Evolutionary conservation across 495 filamentous ascomycete species (phyloP).

Genomic region (Parachaetomium inaequale): DNA sequence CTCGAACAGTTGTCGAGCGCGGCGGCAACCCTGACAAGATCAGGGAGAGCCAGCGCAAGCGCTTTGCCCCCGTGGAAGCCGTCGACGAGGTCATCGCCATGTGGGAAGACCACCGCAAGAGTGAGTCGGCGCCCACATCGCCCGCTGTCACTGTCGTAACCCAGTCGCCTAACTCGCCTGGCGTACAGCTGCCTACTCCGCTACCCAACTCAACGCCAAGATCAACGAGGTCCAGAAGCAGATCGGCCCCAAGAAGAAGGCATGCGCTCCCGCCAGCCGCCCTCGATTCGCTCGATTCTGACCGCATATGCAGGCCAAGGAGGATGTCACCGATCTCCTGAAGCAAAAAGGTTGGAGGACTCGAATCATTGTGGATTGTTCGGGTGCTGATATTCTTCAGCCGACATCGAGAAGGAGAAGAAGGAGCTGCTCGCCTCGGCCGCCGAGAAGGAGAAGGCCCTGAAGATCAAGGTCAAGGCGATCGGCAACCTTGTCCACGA

Average conservation of each 20-base stretch:
- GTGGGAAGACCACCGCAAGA: slow-evolving; percentile 81
- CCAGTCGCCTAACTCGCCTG: not conserved
- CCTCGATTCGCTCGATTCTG: slow-evolving; percentile 9
- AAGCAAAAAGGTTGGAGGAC: slow-evolving; percentile 54
- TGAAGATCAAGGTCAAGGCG: slow-evolving; percentile 69
- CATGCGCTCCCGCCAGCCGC: slow-evolving; percentile 29
- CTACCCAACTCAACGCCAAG: slow-evolving; percentile 71
- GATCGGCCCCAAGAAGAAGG: slow-evolving; percentile 91
- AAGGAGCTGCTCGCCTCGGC: slow-evolving; percentile 71
- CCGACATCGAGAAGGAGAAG: slow-evolving; percentile 71
- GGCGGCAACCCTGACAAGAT: slow-evolving; percentile 87
- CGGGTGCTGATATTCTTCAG: slow-evolving; percentile 23
- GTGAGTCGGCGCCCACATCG: slow-evolving; percentile 44
- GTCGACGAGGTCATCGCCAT: slow-evolving; percentile 89
- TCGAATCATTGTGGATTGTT: not conserved
- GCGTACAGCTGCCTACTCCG: slow-evolving; percentile 58
- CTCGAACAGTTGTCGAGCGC: slow-evolving; percentile 66
- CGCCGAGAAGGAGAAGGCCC: slow-evolving; percentile 63
- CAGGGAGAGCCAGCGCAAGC: slow-evolving; percentile 79
- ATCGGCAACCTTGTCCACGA: slow-evolving; percentile 95
- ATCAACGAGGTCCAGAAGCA: slow-evolving; percentile 87
- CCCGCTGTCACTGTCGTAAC: not conserved
- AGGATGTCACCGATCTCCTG: slow-evolving; percentile 80
- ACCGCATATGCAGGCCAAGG: slow-evolving; percentile 61
- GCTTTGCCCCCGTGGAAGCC: slow-evolving; percentile 70